These are phyloP conservation scores for Aureobasidium sp. DNA, from an alignment of 2,329 filamentous ascomycete genomes.

Conservation along the genomic window DNA sequence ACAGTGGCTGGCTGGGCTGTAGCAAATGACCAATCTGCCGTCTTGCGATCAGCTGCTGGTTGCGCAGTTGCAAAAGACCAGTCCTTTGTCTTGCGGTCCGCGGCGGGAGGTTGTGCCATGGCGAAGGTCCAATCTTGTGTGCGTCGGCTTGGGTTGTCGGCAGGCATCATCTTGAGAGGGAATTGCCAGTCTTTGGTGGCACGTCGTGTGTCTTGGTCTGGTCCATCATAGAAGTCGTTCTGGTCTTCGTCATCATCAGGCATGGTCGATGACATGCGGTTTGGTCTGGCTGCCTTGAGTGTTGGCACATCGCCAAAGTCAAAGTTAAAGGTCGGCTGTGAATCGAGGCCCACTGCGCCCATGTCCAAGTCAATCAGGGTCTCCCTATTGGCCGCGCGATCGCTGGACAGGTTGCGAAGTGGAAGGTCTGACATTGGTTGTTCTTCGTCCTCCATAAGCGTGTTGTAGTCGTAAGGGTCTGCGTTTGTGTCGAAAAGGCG, in stretches of 20 bases:
- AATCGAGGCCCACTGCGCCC: constrained; percentile 42
- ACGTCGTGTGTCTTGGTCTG: constrained; percentile 25
- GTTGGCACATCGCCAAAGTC: constrained; percentile 48
- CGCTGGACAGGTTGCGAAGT: constrained; percentile 35
- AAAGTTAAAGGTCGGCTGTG: constrained; percentile 40
- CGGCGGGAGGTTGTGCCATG: constrained; percentile 30
- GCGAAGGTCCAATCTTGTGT: constrained; percentile 45
- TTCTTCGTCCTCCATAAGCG: constrained; percentile 21
- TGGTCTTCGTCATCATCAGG: constrained; percentile 36
- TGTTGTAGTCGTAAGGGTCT: constrained; percentile 53
- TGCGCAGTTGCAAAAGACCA: constrained; percentile 49
- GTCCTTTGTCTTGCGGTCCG: constrained; percentile 28
- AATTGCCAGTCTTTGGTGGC: constrained; percentile 45
- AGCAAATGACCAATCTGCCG: constrained; percentile 48
- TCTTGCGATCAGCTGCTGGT: constrained; percentile 20
- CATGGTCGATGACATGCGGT: constrained; percentile 31
- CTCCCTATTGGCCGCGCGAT: constrained; percentile 39
- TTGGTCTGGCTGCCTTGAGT: constrained; percentile 48
- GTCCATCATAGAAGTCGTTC: constrained; percentile 33
- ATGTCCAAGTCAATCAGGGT: constrained; percentile 54
- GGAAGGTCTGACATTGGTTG: constrained; percentile 51
- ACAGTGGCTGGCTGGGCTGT: constrained; percentile 33
- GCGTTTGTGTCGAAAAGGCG: constrained; percentile 51
- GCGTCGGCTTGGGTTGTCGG: constrained; percentile 32
- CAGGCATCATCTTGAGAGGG: constrained; percentile 34